A percentile compares a stretch with the other conserved stretches of the same genome.
phyloP scores from a whole-genome alignment of 148 eudicot species.

The Diospyros kaki region DNA sequence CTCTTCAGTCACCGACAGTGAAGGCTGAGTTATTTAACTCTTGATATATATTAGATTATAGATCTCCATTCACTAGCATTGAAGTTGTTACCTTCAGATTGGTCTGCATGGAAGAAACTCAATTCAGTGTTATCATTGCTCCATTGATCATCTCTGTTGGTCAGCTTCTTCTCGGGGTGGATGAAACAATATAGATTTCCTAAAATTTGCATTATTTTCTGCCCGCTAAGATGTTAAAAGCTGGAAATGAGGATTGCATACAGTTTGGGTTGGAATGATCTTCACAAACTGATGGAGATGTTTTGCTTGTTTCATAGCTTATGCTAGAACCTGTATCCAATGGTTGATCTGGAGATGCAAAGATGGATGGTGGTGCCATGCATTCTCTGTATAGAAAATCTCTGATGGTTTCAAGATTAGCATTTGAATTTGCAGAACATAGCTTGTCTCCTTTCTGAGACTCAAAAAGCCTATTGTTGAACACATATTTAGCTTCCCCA shows the following conservation, averaged over 20 bases:
- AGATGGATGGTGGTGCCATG: constrained; percentile 12
- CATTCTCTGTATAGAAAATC: constrained; percentile 17
- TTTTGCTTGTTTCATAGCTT: constrained; percentile 4
- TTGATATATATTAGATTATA: constrained; percentile 5
- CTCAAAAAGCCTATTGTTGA: background rate
- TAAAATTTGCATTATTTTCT: constrained; percentile 1
- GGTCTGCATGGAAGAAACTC: constrained; percentile 8
- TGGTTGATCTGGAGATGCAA: constrained; percentile 5
- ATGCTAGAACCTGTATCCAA: constrained; percentile 12
- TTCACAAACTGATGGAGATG: constrained; percentile 1
- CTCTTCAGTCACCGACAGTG: constrained; percentile 1
- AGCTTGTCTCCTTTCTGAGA: constrained; percentile 2
- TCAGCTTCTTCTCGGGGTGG: constrained; percentile 8
- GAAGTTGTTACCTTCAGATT: constrained; percentile 7
- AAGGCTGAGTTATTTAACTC: constrained; percentile 13
- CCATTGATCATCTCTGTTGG: background rate
- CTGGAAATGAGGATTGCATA: background rate
- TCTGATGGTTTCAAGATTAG: constrained; percentile 7
- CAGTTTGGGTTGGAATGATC: background rate
- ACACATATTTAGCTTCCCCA: background rate
- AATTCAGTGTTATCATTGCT: background rate
- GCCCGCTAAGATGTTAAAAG: background rate
- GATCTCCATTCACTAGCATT: background rate
- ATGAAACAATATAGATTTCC: background rate
- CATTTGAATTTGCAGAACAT: background rate